Base-by-base conservation (phyloP, 192 early-diverging fungal species). In the Rhizoclosmatium sp. region DNA sequence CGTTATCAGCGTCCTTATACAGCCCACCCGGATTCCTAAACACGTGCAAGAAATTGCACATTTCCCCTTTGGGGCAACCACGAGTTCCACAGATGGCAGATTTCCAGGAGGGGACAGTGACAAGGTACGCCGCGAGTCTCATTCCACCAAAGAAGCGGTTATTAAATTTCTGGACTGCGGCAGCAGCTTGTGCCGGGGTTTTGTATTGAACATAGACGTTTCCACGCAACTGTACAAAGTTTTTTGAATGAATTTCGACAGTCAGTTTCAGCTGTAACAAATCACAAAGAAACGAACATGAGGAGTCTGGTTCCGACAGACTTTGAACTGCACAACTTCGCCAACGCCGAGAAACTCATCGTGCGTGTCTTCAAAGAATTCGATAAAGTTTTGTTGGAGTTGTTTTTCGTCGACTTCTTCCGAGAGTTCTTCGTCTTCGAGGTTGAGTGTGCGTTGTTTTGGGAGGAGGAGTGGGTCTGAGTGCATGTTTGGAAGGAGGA, bases 161-260 rank as follows among this genome's bases (percentile, higher is more conserved):
- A 48, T 78, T 76, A 31, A 86, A 82, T 42, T 58, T 56, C 48
- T 71, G 49, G 23, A 86, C 16, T 23, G 85, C 85, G 21, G 47
- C 23, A 42, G 79, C 70, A 21, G 85, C 73, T 69, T 83, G 80
- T 47, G 69, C 65, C 46, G 87, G 84, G 3, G 76, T 87, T 47
- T 56, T 45, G 67, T 87, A 86, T 59, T 86, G 85, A 31, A 86
- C 69, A 66, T 86, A 86, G 3, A 86, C 85, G 51, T 86, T 86
- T 47, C 85, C 85, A 44, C 85, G 81, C 5, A 86, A 71, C 62
- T 85, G 85, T 12, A 45, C 19, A 83, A 73, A 54, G 87, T 85
- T 75, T 60, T 86, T 65, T 85, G 86, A 2, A 85, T 72, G 71
- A 65, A 7, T 14, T 65, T 5, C 21, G 7, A 12, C 62, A 65